Base-by-base conservation (phyloP, 164 flowering plant species). In the Berberis vulgaris region DNA sequence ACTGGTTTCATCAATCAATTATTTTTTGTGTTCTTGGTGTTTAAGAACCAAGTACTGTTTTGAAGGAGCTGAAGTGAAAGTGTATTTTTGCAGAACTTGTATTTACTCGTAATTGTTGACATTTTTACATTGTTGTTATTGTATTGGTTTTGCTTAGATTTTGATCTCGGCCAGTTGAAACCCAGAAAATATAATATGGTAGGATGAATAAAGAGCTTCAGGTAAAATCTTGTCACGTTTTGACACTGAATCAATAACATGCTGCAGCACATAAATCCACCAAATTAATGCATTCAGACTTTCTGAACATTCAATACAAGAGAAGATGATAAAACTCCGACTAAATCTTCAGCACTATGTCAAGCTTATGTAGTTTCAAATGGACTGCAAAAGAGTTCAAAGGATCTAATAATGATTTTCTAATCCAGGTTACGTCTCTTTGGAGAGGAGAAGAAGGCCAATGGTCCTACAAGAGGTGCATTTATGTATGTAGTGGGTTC, bases 401-500 rank as follows among this genome's bases (percentile, higher is more conserved):
- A 26, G 26, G 26, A 26, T 26, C 26, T 26, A 26, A 26, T 26
- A 26, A 26, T 26, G 26, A 26, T 26, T 26, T 26, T 26, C 26
- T 26, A 26, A 26, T 26, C 26, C 26, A 26, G 52, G 52, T 12
- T 54, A 56, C 40, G 41, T 3, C 41, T 10, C 2, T 42, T 1
- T 6, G 42, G 43, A 6, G 9, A 41, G 9, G 10, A 73, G 59
- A 84, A 80, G 72, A 68, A 86, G 11, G 91, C 89, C 64, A 88
- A 69, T 4, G 78, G 54, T 8, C 89, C 91, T 7, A 88, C 91
- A 62, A 88, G 68, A 38, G 96, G 91, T 2, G 96, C 91, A 74
- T 83, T 86, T 3, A 84, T 76, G 65, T 86, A 88, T 0, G 89
- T 86, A 0, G 89, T 78, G 1, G 96, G 96, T 69, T 88, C 91